These are phyloP conservation scores for Botrytis paeoniae DNA, from an alignment of 2,329 filamentous ascomycete species.

Conservation along the genomic window DNA sequence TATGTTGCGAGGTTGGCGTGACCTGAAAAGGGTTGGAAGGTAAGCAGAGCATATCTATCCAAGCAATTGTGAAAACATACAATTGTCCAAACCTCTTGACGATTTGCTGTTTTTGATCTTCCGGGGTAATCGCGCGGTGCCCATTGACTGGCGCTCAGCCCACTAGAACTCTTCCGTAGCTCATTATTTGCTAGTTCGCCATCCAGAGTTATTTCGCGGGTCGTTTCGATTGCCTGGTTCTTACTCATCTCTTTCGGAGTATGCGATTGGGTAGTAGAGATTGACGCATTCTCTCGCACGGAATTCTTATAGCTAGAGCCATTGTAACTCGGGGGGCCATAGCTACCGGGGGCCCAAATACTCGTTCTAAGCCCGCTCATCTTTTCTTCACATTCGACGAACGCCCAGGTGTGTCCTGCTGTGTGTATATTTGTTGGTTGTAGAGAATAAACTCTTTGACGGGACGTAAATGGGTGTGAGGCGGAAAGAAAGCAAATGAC, in stretches of 20 bases:
- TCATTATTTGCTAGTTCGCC: neutral
- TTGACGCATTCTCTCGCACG: constrained; percentile 5
- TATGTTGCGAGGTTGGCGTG: neutral
- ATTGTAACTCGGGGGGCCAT: constrained; percentile 1
- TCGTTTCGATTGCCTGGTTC: neutral
- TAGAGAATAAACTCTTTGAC: neutral
- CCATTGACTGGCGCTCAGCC: constrained; percentile 30
- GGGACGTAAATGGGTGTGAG: neutral
- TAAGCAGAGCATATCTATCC: constrained; percentile 16
- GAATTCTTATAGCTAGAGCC: neutral
- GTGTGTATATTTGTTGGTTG: neutral
- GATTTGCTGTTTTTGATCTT: constrained; percentile 13
- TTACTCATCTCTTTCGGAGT: neutral
- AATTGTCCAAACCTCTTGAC: constrained; percentile 30
- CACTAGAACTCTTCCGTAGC: neutral
- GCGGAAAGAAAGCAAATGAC: neutral
- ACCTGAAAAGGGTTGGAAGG: neutral
- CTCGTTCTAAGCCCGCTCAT: constrained; percentile 14
- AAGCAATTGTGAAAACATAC: constrained; percentile 20
- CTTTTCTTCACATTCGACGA: neutral
- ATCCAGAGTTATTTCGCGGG: neutral
- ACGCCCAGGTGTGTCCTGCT: neutral
- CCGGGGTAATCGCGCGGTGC: constrained; percentile 29
- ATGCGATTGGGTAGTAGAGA: constrained; percentile 1
- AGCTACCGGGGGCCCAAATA: constrained; percentile 12